Evolutionary conservation across 345 rosid genomes (phyloP), one percentile per base, ranked within the genome.

Genomic region (Boechera stricta): DNA sequence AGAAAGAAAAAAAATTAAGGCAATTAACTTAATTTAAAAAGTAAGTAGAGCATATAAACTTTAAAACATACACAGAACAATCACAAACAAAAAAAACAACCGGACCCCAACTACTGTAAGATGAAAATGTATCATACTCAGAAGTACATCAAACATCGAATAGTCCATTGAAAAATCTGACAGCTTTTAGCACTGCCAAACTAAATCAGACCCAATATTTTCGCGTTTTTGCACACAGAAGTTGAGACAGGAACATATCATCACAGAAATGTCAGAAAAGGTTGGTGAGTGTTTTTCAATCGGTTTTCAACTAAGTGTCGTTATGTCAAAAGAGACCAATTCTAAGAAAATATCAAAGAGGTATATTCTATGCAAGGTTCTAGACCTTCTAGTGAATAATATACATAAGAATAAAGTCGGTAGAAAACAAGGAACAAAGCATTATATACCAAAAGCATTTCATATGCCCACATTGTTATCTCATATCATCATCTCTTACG

Each of bases 361-460:
- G 77, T 72, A 72, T 72, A 72, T 72, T 72, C 81, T 78, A 26
- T 78, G 81, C 52, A 67, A 66, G 63, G 73, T 78, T 78, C 61
- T 71, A 53, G 38, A 77, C 55, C 66, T 76, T 49, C 41, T 54
- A 61, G 64, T 69, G 24, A 76, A 39, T 5, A 5, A 38, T 2
- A 8, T 10, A 21, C 12, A 57, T 3, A 57, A 51, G 56, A 76
- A 68, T 67, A 77, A 44, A 55, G 42, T 45, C 47, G 51, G 10
- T 47, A 63, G 72, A 65, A 64, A 77, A 56, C 62, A 71, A 77
- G 65, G 58, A 70, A 77, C 62, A 75, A 62, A 76, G 79, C 11
- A 76, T 62, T 59, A 54, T 71, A 77, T 71, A 71, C 60, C 45
- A 56, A 67, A 72, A 72, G 62, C 72, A 64, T 71, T 45, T 70